phyloP scores from a whole-genome alignment of 2,329 filamentous ascomycete genomes.

The Aspergillus felis region DNA sequence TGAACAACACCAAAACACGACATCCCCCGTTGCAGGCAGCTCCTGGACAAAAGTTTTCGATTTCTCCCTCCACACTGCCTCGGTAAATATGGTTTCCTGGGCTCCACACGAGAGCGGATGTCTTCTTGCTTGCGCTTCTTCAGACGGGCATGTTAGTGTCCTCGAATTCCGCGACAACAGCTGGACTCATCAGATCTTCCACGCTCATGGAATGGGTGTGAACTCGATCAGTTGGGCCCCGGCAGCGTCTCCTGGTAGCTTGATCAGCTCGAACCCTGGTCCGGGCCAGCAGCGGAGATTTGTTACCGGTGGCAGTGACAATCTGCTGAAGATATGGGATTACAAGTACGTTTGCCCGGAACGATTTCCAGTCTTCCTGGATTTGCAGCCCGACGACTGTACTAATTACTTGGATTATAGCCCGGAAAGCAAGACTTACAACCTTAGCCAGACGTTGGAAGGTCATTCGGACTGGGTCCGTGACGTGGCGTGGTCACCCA shows the following conservation, averaged over 20 bases:
- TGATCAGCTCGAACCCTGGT: slow-evolving; percentile 68
- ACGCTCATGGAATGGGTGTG: slow-evolving; percentile 87
- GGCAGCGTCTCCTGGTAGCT: slow-evolving; percentile 74
- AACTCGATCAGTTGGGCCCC: slow-evolving; percentile 97
- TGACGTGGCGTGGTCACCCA: slow-evolving; percentile 95
- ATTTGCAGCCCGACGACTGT: background rate
- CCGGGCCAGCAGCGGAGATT: slow-evolving; percentile 71
- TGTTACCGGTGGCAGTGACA: slow-evolving; percentile 93
- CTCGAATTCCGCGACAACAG: slow-evolving; percentile 96
- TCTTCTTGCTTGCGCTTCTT: slow-evolving; percentile 88
- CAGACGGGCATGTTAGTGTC: slow-evolving; percentile 87
- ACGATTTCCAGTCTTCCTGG: slow-evolving; percentile 1
- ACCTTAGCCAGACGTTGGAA: slow-evolving; percentile 54
- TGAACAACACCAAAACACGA: slow-evolving; percentile 58
- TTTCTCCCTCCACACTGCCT: slow-evolving; percentile 89
- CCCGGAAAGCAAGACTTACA: slow-evolving; percentile 51
- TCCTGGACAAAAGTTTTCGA: slow-evolving; percentile 87
- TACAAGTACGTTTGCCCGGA: slow-evolving; percentile 54
- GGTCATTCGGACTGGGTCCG: slow-evolving; percentile 96
- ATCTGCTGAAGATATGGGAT: slow-evolving; percentile 87
- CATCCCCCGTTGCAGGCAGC: slow-evolving; percentile 43
- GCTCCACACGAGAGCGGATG: slow-evolving; percentile 95
- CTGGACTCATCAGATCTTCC: slow-evolving; percentile 85
- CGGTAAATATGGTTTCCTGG: slow-evolving; percentile 95
- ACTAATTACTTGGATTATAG: slow-evolving; percentile 25